Evolutionary conservation across 1,139 yeast species (phyloP), one percentile per base, ranked within the genome.

Genomic region (Protomyces arabidopsidicola): DNA sequence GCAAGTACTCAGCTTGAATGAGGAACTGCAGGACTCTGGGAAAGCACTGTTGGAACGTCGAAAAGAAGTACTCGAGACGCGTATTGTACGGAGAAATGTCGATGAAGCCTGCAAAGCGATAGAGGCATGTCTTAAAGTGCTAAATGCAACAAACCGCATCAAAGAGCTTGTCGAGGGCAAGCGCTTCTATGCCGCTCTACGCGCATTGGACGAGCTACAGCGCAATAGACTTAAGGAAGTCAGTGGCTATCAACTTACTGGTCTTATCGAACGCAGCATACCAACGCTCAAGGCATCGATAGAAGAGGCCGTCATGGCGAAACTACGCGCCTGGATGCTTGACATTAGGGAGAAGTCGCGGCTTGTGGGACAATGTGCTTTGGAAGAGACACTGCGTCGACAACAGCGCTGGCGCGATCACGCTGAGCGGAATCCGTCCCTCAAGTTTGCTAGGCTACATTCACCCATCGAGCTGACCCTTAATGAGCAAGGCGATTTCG

Each of bases 111-210:
- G 75, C 34, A 73, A 72, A 35, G 76, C 79, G 0, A 75, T 78
- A 6, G 69, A 72, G 20, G 74, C 86, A 65, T 88, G 96, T 70
- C 79, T 91, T 39, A 91, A 87, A 69, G 93, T 91, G 10, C 79
- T 93, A 67, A 96, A 91, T 72, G 81, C 87, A 70, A 88, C 96
- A 31, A 91, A 90, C 74, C 87, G 86, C 71, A 89, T 90, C 63
- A 90, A 90, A 72, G 95, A 88, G 59, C 78, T 90, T 72, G 87
- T 90, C 68, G 83, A 84, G 67, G 84, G 82, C 68, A 84, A 85
- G 70, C 86, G 87, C 69, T 88, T 89, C 71, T 93, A 90, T 74
- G 88, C 88, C 67, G 97, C 98, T 0, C 81, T 93, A 69, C 57
- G 67, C 64, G 83, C 88, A 68, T 77, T 90, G 65, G 93, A 90